These are phyloP conservation scores for Hippophae tibetana DNA, from an alignment of 306 rosid genomes.

Conservation along the genomic window DNA sequence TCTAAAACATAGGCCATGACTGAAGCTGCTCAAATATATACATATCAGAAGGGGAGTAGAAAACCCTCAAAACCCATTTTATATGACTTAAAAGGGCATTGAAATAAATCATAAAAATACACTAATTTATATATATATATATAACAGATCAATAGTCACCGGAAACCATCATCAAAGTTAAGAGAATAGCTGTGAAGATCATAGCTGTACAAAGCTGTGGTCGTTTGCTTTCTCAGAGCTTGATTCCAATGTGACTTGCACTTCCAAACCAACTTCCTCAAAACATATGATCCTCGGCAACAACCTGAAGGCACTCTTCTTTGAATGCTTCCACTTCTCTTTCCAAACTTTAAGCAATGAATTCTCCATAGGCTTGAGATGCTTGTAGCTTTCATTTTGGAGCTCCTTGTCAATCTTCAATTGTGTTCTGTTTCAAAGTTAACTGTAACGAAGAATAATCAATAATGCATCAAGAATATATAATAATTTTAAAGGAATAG, in stretches of 20 bases:
- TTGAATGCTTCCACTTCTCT: slow-evolving; percentile 36
- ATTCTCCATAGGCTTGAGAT: slow-evolving; percentile 26
- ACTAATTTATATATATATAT: too few species aligned
- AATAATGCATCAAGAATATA: slow-evolving; percentile 9
- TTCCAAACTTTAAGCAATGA: slow-evolving; percentile 35
- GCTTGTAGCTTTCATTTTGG: slow-evolving; percentile 40
- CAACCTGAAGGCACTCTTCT: slow-evolving; percentile 23
- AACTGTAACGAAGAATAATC: slow-evolving; percentile 4
- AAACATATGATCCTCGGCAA: slow-evolving; percentile 23
- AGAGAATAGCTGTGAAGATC: slow-evolving; percentile 78
- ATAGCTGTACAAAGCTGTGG: slow-evolving; percentile 39
- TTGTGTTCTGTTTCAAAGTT: slow-evolving; percentile 11
- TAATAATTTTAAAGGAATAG: slow-evolving; percentile 13
- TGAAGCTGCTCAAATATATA: too few species aligned
- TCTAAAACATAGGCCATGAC: too few species aligned
- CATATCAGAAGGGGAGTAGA: too few species aligned
- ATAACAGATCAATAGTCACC: too few species aligned
- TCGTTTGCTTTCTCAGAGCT: slow-evolving; percentile 31
- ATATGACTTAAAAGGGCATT: too few species aligned
- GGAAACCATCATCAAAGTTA: slow-evolving; percentile 63
- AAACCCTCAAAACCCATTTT: too few species aligned
- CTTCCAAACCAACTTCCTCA: slow-evolving; percentile 36
- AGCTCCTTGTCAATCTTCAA: slow-evolving; percentile 10
- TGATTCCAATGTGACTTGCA: slow-evolving; percentile 54
- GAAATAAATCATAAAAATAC: too few species aligned